Conservation (phyloP, 306 rosid species). For the Sophora flavescens region DNA sequence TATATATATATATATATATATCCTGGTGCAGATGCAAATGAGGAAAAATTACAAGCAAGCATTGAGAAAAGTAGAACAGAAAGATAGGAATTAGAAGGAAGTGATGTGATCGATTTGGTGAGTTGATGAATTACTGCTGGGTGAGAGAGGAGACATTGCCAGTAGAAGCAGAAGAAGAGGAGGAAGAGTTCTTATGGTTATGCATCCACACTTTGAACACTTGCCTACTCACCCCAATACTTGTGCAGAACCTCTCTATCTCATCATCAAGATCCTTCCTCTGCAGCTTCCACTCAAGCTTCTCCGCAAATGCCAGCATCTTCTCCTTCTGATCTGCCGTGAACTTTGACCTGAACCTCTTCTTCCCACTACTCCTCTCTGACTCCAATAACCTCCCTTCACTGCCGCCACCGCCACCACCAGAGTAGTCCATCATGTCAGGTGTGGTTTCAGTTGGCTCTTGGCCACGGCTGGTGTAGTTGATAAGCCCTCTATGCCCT, state of each 20-base stretch:
- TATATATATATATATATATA: background rate
- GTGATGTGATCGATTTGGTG: background rate
- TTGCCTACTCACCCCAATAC: conserved; percentile 73
- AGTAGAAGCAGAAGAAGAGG: conserved; percentile 59
- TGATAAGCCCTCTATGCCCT: conserved; percentile 44
- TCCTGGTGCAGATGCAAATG: background rate
- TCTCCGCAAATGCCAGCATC: conserved; percentile 90
- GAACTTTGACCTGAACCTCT: conserved; percentile 79
- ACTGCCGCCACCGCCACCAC: conserved; percentile 17
- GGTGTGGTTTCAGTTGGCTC: background rate
- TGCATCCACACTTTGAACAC: conserved; percentile 96
- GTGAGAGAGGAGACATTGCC: conserved; percentile 77
- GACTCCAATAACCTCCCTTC: conserved; percentile 37
- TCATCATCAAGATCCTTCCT: conserved; percentile 82
- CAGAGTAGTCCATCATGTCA: conserved; percentile 54
- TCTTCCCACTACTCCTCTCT: conserved; percentile 51
- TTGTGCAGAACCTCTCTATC: conserved; percentile 73
- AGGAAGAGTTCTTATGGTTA: conserved; percentile 72
- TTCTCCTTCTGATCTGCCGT: conserved; percentile 82
- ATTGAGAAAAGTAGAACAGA: background rate
- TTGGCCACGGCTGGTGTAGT: conserved; percentile 25
- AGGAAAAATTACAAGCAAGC: conserved; percentile 38
- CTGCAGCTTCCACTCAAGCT: conserved; percentile 86
- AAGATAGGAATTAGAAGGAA: background rate
- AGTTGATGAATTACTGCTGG: conserved; percentile 40